Conservation (phyloP, 345 rosid species). For the Balakata baccata region DNA sequence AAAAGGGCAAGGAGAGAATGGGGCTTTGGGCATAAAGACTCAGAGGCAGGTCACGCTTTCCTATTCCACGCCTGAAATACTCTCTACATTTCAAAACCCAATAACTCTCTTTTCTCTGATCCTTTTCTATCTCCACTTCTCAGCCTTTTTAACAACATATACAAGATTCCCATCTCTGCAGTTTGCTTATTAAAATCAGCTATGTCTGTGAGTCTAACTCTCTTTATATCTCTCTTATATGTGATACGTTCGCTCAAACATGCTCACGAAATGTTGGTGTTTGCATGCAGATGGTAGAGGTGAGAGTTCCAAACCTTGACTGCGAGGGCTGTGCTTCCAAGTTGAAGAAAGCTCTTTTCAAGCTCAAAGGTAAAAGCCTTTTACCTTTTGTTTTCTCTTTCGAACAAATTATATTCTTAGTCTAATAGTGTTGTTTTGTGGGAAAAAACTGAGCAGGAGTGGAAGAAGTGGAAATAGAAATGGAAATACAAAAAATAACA, state of each 20-base stretch:
- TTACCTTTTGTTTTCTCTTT: neutral
- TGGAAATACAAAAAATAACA: conserved; percentile 77
- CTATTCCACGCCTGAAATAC: conserved; percentile 50
- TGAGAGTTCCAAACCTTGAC: conserved; percentile 84
- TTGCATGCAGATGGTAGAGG: conserved; percentile 54
- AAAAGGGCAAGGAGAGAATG: too few relatives aligned
- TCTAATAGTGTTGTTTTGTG: neutral
- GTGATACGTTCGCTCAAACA: neutral
- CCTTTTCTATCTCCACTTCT: too few relatives aligned
- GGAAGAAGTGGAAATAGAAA: conserved; percentile 84
- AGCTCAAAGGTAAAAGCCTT: conserved; percentile 64
- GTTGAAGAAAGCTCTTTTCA: conserved; percentile 74
- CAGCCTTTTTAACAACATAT: neutral
- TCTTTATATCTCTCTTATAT: conserved; percentile 4
- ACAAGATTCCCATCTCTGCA: neutral
- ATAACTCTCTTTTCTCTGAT: conserved; percentile 14
- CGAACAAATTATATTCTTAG: neutral
- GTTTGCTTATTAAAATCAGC: neutral
- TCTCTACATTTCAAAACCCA: conserved; percentile 48
- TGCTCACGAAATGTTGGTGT: neutral
- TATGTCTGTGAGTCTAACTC: conserved; percentile 50
- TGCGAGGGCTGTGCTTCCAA: conserved; percentile 92
- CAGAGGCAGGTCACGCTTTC: conserved; percentile 29
- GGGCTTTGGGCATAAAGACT: conserved; percentile 16
- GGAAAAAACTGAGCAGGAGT: conserved; percentile 39